These are phyloP conservation scores for Pisolithus albus DNA, from an alignment of 768 basidiomycete species.

Conservation along the genomic window DNA sequence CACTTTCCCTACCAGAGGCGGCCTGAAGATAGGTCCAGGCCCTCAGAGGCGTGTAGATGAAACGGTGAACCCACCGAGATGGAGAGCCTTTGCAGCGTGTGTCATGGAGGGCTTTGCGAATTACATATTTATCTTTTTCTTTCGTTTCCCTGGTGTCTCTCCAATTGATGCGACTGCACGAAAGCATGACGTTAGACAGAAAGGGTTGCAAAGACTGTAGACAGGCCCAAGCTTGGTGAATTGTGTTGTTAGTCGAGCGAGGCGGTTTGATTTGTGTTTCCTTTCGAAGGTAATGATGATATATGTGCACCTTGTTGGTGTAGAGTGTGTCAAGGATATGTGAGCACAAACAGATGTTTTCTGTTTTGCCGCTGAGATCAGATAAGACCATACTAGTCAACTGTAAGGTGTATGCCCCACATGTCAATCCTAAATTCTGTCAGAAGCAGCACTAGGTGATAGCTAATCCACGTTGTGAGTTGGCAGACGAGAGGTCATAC, in stretches of 20 bases:
- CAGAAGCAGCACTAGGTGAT: neutral
- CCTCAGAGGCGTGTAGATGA: constrained; percentile 41
- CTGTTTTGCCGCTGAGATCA: no score
- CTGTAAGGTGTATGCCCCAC: neutral
- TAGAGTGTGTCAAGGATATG: no score
- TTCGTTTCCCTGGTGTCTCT: no score
- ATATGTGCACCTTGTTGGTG: no score
- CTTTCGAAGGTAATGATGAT: no score
- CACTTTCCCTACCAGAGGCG: constrained; percentile 35
- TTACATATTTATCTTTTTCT: constrained; percentile 78
- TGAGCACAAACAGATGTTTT: no score
- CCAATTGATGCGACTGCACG: no score
- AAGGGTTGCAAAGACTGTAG: constrained; percentile 95
- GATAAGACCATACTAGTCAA: neutral
- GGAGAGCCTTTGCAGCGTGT: constrained; percentile 36
- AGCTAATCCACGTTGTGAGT: neutral
- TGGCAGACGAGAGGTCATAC: no score
- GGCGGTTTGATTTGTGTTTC: no score
- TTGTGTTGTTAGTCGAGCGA: constrained; percentile 37
- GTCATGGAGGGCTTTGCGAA: constrained; percentile 36
- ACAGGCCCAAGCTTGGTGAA: constrained; percentile 90
- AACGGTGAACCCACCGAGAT: constrained; percentile 31
- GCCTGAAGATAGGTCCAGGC: constrained; percentile 38
- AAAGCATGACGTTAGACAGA: constrained; percentile 80
- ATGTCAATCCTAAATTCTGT: neutral